Evolutionary conservation across 305 asterid genomes (phyloP), one percentile per base, ranked within the genome.

Genomic region (Plantago coronopus): DNA sequence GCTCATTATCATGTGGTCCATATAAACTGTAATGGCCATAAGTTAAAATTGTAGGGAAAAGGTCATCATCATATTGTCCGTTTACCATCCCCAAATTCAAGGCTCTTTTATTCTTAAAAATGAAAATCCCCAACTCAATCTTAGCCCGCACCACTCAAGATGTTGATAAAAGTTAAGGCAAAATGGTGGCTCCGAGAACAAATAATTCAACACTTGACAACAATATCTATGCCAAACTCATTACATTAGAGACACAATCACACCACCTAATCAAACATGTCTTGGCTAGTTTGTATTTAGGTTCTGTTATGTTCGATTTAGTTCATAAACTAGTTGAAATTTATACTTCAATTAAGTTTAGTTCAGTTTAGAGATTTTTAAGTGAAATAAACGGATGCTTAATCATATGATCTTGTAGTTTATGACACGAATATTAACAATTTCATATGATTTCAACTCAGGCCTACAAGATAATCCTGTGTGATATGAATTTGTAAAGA

Each of bases 131-230:
- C 71, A 54, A 53, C 48, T 27, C 25, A 38, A 38, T 38, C 16
- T 4, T 11, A 57, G 61, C 73, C 77, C 69, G 62, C 72, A 69
- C 72, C 77, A 80, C 57, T 50, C 50, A 57, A 65, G 60, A 77
- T 81, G 96, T 67, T 69, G 58, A 76, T 22, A 65, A 85, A 88
- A 79, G 91, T 71, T 54, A 73, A 56, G 86, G 79, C 89, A 85
- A 67, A 79, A 72, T 77, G 69, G 81, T 66, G 83, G 81, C 81
- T 60, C 49, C 68, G 73, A 76, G 76, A 53, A 63, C n/a, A 29
- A 57, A 54, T 20, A 66, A 66, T 59, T 50, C 21, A 23, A 37
- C 62, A 50, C 51, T 18, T 29, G 38, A 16, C 55, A 15, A 37
- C 40, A 51, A 61, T 20, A 29, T 7, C 49, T 47, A 34, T 54